Evolutionary conservation across 2,329 filamentous ascomycete species (phyloP).

Genomic region (Curvularia hawaiiensis): DNA sequence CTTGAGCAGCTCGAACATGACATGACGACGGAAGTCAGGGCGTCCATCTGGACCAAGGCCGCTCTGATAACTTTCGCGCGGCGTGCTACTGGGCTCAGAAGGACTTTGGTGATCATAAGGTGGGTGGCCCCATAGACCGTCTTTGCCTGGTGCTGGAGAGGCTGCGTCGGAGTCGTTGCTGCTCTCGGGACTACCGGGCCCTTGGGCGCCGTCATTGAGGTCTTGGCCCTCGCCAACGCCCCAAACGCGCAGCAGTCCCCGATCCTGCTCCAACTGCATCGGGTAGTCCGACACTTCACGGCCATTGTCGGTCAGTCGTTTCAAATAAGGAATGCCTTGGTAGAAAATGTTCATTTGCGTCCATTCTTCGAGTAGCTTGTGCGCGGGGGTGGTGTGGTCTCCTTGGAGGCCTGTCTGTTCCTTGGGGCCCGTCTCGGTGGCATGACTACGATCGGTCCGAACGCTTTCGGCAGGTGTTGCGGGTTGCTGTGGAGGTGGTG

Average conservation of each 20-base stretch:
- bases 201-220: slow-evolving; percentile 55
- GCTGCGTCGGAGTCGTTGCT: slow-evolving; percentile 48
- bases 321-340: slow-evolving; percentile 50
- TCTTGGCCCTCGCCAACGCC: slow-evolving; percentile 78
- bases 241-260: slow-evolving; percentile 76
- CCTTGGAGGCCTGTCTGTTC: slow-evolving; percentile 65
- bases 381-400: slow-evolving; percentile 89
- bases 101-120: slow-evolving; percentile 49
- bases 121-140: slow-evolving; percentile 57
- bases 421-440: slow-evolving; percentile 21
- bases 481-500: slow-evolving; percentile 32
- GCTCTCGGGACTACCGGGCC: slow-evolving; percentile 40
- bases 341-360: slow-evolving; percentile 61
- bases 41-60: slow-evolving; percentile 60
- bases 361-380: slow-evolving; percentile 74
- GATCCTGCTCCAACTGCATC: slow-evolving; percentile 73
- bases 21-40: slow-evolving; percentile 59
- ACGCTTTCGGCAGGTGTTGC: slow-evolving; percentile 44
- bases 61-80: slow-evolving; percentile 48
- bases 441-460: slow-evolving; percentile 31
- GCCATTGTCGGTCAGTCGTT: slow-evolving; percentile 74
- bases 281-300: slow-evolving; percentile 67
- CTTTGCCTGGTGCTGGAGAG: slow-evolving; percentile 51
- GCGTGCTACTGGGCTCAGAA: slow-evolving; percentile 25
- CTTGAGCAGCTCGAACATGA: slow-evolving; percentile 56